Base-by-base conservation (phyloP, 352 stramenopile species). In the Globisporangium viniferum region DNA sequence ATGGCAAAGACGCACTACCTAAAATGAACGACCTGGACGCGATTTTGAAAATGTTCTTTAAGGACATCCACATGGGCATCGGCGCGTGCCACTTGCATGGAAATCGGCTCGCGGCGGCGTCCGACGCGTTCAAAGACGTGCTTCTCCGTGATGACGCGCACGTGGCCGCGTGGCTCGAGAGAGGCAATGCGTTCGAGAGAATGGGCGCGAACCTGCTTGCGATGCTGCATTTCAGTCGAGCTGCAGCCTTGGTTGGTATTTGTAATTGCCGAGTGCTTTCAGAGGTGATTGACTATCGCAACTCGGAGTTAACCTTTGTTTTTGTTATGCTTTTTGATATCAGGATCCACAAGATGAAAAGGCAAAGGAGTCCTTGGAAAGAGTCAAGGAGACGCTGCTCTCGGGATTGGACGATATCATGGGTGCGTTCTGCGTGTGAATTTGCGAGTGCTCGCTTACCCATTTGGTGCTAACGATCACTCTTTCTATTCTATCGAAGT, bases 111-210 rank as follows among this genome's bases (percentile, higher is more conserved):
- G 79, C 81, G 0, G 73, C 71, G 8, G 81, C 81, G 0, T 82
- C 81, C 1, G 81, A 93, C 35, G 83, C 80, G 49, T 90, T 85
- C 39, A 93, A 93, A 29, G 76, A 93, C 48, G 81, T 90, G 31
- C 67, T 93, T 10, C 59, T 91, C 22, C 67, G 78, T 31, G 82
- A 91, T 51, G 74, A 86, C 18, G 62, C 49, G 14, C 69, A 91
- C 59, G 12, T 86, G 4, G 18, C 29, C 0, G 81, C 82, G 60
- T 93, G 85, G 85, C 31, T 86, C 6, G 72, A 79, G 59, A 72
- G 85, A 65, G 85, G 85, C 0, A 41, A 71, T 67, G 68, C 75
- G 8, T 93, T 93, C 67, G 82, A 91, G 59, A 44, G 44, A 0
- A 86, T 93, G 77, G 71, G 73, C 75, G 59, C 65, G 58, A 46